Percentiles rank a stretch among this genome's conserved stretches.
Evolutionary conservation across 768 basidiomycete species (phyloP).

Genomic region (Hydnomerulius pinastri): DNA sequence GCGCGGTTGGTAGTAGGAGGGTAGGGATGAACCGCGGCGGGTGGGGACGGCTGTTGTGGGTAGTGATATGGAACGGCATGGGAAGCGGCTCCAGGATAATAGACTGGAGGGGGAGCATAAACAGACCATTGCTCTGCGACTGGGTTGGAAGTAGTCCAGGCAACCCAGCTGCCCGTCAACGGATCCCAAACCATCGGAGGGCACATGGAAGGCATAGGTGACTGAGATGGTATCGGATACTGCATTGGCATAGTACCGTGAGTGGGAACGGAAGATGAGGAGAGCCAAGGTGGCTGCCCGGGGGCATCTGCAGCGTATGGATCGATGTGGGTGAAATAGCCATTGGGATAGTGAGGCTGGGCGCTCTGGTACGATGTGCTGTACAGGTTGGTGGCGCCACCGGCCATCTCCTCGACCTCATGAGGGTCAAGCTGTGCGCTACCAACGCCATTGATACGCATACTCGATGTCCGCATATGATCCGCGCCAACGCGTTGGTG

Average conservation of each 20-base stretch:
- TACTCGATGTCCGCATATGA: conserved; percentile 18
- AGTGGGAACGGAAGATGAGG: conserved; percentile 21
- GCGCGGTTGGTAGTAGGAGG: conserved; percentile 16
- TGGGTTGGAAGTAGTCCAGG: conserved; percentile 28
- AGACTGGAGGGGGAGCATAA: conserved; percentile 27
- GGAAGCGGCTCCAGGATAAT: conserved; percentile 27
- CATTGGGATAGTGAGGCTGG: conserved; percentile 26
- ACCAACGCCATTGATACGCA: conserved; percentile 22
- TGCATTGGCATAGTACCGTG: conserved; percentile 23
- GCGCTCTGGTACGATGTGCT: conserved; percentile 16
- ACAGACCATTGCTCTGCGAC: conserved; percentile 31
- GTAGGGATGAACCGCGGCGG: conserved; percentile 22
- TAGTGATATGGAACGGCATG: conserved; percentile 29
- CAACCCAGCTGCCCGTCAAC: conserved; percentile 29
- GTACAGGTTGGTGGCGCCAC: conserved; percentile 29
- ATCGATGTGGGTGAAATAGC: conserved; percentile 31
- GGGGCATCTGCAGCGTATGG: conserved; percentile 19
- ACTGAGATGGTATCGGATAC: conserved; percentile 30
- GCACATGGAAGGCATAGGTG: conserved; percentile 29
- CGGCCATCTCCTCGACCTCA: conserved; percentile 18
- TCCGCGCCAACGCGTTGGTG: conserved; percentile 27
- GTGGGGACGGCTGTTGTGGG: conserved; percentile 26
- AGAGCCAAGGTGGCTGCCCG: conserved; percentile 28
- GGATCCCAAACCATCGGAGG: conserved; percentile 32
- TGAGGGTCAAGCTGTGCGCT: conserved; percentile 23